Evolutionary conservation across 805 yeast genomes (phyloP), one percentile per base, ranked within the genome.

Genomic region (Candida dajiaensis): DNA sequence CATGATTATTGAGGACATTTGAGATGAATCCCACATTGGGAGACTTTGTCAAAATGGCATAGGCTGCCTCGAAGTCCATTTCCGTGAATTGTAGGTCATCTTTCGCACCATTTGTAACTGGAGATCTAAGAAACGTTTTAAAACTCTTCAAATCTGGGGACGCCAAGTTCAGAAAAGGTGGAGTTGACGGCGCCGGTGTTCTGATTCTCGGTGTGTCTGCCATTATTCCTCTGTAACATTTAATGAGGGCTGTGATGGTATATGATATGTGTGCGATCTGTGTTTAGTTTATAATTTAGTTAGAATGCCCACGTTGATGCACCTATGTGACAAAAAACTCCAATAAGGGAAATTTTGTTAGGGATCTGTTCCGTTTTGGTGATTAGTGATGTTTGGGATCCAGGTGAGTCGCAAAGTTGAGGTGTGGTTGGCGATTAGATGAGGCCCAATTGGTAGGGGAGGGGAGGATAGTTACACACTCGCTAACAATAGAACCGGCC

Each of bases 11-110:
- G 40, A 3, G 31, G n/a, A 13, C 6, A 13, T 28, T 5, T 4
- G 31, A n/a, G 4, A n/a, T 4, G 31, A 33, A 16, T 18, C 36
- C 36, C 13, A 48, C 48, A 11, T 42, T 45, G 4, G 60, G 63
- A 2, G 61, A 50, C 39, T 50, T 53, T 5, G 61, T 58, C n/a
- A 60, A 39, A 3, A 60, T 42, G 1, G 59, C 62, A 48, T 60
- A 60, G 1, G 64, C 64, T 1, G 58, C 40, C 22, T 60, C 64
- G 40, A 60, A 60, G 40, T 60, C 64, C 54, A 60, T 46, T n/a
- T 59, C 58, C 1, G 54, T 43, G 12, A 56, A 38, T 31, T 48
- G 46, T 20, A 47, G 12, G 1, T 35, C 46, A 23, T 48, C 49
- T 12, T 25, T n/a, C 4, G 19, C 42, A 29, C 15, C 21, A 38